phyloP scores from a whole-genome alignment of 106 monocot species.

The Dendrobium chrysotoxum region DNA sequence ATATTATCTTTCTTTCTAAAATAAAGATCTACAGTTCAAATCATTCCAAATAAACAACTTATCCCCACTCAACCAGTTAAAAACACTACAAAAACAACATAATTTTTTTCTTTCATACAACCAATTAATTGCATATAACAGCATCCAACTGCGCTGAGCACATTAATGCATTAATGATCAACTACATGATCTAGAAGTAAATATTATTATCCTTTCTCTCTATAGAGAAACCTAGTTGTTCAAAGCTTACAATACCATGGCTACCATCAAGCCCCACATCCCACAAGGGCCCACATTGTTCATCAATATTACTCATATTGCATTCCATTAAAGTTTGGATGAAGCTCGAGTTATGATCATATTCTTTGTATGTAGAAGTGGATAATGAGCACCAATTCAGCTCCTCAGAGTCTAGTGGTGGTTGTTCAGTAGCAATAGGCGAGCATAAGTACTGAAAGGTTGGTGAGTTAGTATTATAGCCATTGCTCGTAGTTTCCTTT shows the following conservation, averaged over 20 bases:
- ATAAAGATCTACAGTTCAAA: no score
- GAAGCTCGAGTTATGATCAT: not conserved
- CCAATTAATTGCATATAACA: no score
- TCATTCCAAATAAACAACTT: no score
- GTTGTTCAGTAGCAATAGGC: no score
- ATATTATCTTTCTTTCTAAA: no score
- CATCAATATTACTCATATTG: not conserved
- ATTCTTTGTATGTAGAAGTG: not conserved
- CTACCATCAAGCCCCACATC: no score
- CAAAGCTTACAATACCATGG: not conserved
- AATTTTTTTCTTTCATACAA: no score
- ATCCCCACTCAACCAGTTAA: no score
- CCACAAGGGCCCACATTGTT: no score
- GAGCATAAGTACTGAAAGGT: not conserved
- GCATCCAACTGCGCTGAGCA: no score
- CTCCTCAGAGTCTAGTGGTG: not conserved
- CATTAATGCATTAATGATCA: no score
- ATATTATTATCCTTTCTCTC: not conserved
- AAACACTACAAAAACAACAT: no score
- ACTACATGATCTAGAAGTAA: not conserved
- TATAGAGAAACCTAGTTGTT: not conserved
- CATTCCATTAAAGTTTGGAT: not conserved
- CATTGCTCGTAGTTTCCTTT: not conserved
- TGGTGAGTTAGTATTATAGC: not conserved
- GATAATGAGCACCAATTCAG: not conserved